Percentiles rank a stretch among this genome's conserved stretches.
Evolutionary conservation across 805 yeast genomes (phyloP).

Genomic region (Teunomyces funiuensis): DNA sequence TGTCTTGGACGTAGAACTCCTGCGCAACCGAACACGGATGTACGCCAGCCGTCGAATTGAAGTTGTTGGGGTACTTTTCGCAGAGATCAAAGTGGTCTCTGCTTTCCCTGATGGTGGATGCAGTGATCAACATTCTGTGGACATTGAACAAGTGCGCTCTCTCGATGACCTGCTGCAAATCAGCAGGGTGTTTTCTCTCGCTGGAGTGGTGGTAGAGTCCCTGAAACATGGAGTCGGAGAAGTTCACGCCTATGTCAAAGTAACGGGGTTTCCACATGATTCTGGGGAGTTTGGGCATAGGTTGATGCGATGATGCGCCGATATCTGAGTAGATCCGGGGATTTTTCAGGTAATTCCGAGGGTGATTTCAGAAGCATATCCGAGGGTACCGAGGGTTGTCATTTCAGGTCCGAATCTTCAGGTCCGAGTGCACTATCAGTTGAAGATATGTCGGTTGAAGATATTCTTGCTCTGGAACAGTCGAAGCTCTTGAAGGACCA

Average conservation of each 20-base stretch:
- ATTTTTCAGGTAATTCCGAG: too few relatives aligned
- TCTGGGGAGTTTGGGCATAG: neutral
- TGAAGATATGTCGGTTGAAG: conserved; percentile 1
- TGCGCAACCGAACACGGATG: conserved; percentile 85
- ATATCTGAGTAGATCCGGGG: too few relatives aligned
- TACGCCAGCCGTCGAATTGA: conserved; percentile 80
- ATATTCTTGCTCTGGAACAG: conserved; percentile 19
- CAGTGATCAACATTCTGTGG: conserved; percentile 73
- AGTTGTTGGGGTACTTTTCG: conserved; percentile 27
- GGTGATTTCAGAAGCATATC: neutral
- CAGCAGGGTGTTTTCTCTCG: conserved; percentile 59
- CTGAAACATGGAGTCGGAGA: conserved; percentile 85
- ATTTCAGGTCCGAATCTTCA: too few relatives aligned
- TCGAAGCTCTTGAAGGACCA: conserved; percentile 38
- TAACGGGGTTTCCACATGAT: conserved; percentile 40
- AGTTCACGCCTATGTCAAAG: conserved; percentile 61
- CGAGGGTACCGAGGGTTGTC: neutral
- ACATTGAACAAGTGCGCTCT: conserved; percentile 72
- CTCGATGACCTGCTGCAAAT: conserved; percentile 59
- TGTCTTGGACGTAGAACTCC: conserved; percentile 33
- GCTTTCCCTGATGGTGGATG: conserved; percentile 73
- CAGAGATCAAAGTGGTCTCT: conserved; percentile 59
- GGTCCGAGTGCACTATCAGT: too few relatives aligned
- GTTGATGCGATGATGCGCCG: too few relatives aligned
- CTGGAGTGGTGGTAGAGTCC: conserved; percentile 72